A percentile compares a stretch with the other conserved stretches of the same genome.
Evolutionary conservation across 306 rosid genomes (phyloP).

Genomic region (Lathyrus sativus): DNA sequence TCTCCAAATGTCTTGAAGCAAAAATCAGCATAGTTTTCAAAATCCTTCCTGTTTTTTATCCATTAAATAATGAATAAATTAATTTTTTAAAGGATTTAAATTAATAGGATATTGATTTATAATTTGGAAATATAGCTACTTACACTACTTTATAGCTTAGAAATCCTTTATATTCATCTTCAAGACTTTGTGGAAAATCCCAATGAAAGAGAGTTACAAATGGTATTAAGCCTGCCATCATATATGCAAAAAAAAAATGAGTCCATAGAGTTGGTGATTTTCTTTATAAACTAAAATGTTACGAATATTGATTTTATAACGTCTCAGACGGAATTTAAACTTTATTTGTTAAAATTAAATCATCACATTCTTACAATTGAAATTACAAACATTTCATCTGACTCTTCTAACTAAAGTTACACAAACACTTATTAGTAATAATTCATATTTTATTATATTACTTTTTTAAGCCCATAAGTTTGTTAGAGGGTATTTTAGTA

Average conservation of each 20-base stretch:
- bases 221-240: constrained; percentile 40
- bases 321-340: too few relatives aligned
- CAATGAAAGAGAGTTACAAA: constrained; percentile 59
- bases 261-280: not conserved
- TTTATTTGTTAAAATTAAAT: too few relatives aligned
- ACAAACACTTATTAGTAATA: too few relatives aligned
- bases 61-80: not conserved
- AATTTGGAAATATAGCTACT: not conserved
- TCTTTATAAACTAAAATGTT: too few relatives aligned
- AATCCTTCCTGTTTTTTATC: constrained; percentile 44
- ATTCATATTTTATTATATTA: too few relatives aligned
- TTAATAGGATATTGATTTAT: not conserved
- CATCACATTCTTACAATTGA: too few relatives aligned
- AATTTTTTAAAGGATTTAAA: not conserved
- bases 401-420: too few relatives aligned
- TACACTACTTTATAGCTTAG: constrained; percentile 34
- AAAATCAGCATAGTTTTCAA: constrained; percentile 39
- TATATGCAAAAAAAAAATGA: not conserved
- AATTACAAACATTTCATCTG: too few relatives aligned
- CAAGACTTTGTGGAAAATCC: constrained; percentile 59
- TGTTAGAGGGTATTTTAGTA: too few relatives aligned
- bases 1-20: constrained; percentile 58
- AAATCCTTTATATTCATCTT: constrained; percentile 56
- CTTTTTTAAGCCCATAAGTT: too few relatives aligned
- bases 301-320: too few relatives aligned